Conservation (phyloP, 257 asterid species). For the Haberlea rhodopensis region DNA sequence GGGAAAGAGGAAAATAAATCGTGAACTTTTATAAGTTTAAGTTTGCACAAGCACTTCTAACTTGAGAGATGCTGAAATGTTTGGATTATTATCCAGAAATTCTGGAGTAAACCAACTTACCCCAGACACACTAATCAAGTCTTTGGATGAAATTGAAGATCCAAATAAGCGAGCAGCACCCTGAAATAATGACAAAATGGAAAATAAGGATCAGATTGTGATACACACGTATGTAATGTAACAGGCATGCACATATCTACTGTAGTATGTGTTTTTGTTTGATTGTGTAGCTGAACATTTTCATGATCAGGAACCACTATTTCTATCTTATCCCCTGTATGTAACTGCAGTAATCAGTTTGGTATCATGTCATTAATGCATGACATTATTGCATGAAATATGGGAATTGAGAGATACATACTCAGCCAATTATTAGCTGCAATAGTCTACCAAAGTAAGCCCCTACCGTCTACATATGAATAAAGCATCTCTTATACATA, state of each 20-base stretch:
- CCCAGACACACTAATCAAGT: conserved; percentile 84
- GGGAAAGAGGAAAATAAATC: not conserved
- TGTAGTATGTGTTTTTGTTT: not conserved
- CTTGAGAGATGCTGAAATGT: conserved; percentile 11
- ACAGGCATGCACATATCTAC: conserved; percentile 11
- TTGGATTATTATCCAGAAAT: not conserved
- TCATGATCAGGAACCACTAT: not conserved
- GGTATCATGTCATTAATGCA: not conserved
- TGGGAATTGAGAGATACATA: conserved; percentile 6
- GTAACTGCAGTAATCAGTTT: not conserved
- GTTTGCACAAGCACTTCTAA: conserved; percentile 2
- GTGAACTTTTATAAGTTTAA: not conserved
- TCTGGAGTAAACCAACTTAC: conserved; percentile 48
- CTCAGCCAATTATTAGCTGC: not conserved
- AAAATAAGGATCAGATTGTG: conserved; percentile 11
- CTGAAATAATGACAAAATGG: conserved; percentile 43
- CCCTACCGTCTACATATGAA: not conserved
- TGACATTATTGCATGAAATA: not conserved
- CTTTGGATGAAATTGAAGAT: conserved; percentile 75
- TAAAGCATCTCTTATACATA: conserved; percentile 4
- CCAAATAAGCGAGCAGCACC: conserved; percentile 98
- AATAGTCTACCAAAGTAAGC: not conserved
- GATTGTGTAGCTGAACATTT: not conserved
- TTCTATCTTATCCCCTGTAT: not conserved
- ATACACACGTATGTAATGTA: conserved; percentile 1